These are phyloP conservation scores for Wallemia mellicola DNA, from an alignment of 1,284 basidiomycete genomes.

Conservation along the genomic window DNA sequence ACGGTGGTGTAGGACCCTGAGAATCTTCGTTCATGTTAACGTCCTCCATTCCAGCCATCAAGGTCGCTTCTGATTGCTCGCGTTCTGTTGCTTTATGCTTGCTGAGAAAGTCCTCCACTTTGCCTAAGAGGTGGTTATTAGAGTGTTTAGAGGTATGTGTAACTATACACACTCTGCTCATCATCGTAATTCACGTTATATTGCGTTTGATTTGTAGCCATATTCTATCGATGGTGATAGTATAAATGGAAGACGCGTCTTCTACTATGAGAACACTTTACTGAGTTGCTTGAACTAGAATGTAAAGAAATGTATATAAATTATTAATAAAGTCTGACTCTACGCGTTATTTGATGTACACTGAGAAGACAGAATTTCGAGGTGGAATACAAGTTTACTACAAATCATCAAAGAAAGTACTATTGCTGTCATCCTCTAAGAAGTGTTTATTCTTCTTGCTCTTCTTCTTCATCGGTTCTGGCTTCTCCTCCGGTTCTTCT, in stretches of 20 bases:
- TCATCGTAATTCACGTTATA: background rate
- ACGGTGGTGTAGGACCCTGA: slow-evolving; percentile 10
- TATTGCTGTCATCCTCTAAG: background rate
- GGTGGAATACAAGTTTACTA: background rate
- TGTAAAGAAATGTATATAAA: too few species aligned
- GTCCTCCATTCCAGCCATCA: slow-evolving; percentile 27
- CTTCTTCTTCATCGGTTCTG: slow-evolving; percentile 4
- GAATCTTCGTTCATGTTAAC: slow-evolving; percentile 25
- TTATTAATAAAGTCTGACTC: too few species aligned
- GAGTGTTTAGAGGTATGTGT: background rate
- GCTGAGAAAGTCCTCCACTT: background rate
- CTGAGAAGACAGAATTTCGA: too few species aligned
- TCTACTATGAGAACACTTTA: too few species aligned
- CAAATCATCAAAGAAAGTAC: background rate
- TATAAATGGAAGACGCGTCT: background rate
- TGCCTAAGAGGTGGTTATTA: too few species aligned
- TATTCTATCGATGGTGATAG: background rate
- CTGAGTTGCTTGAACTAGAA: too few species aligned
- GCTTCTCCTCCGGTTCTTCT: slow-evolving; percentile 14
- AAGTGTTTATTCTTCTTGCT: slow-evolving; percentile 19
- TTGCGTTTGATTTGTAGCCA: background rate
- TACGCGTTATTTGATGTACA: too few species aligned
- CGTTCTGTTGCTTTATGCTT: background rate
- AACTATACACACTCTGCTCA: background rate
- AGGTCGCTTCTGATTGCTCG: background rate